Percentiles rank a stretch among this genome's conserved stretches.
Evolutionary conservation across 169 alveolate species (phyloP).

Genomic region (Plasmodium malariae): DNA sequence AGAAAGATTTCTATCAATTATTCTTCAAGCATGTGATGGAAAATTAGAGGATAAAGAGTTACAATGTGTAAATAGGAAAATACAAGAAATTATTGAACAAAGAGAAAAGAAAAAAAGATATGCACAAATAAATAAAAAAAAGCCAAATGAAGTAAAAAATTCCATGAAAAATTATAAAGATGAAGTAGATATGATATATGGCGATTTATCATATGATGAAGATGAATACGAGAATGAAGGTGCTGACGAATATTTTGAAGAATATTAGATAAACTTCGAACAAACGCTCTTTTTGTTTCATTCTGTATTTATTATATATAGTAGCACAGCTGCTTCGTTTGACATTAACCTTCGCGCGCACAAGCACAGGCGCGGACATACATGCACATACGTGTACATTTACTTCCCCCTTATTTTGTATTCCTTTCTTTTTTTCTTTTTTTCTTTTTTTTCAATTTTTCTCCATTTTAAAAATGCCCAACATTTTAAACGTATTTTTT

Average conservation of each 20-base stretch:
- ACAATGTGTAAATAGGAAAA: slow-evolving; percentile 25
- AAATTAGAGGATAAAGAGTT: slow-evolving; percentile 43
- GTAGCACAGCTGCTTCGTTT: too few species aligned
- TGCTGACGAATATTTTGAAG: slow-evolving; percentile 40
- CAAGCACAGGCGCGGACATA: too few species aligned
- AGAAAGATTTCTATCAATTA: slow-evolving; percentile 57
- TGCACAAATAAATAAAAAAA: slow-evolving; percentile 54
- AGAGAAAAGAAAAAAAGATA: slow-evolving; percentile 59
- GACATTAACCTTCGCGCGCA: too few species aligned
- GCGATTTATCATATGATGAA: slow-evolving; percentile 82
- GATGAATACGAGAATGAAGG: slow-evolving; percentile 63
- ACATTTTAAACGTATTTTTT: too few species aligned
- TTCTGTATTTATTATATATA: too few species aligned
- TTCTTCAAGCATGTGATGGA: slow-evolving; percentile 40
- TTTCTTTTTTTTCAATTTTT: too few species aligned
- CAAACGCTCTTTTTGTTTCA: too few species aligned
- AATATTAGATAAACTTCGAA: too few species aligned
- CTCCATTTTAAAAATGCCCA: too few species aligned
- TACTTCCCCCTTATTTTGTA: too few species aligned
- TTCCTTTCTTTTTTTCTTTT: too few species aligned
- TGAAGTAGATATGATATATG: slow-evolving; percentile 87
- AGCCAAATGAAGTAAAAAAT: slow-evolving; percentile 77
- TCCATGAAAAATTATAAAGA: slow-evolving; percentile 83
- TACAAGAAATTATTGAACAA: slow-evolving; percentile 35
- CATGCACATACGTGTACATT: too few species aligned